Conservation (phyloP, 1,139 yeast species). For the Kodamaea ohmeri region DNA sequence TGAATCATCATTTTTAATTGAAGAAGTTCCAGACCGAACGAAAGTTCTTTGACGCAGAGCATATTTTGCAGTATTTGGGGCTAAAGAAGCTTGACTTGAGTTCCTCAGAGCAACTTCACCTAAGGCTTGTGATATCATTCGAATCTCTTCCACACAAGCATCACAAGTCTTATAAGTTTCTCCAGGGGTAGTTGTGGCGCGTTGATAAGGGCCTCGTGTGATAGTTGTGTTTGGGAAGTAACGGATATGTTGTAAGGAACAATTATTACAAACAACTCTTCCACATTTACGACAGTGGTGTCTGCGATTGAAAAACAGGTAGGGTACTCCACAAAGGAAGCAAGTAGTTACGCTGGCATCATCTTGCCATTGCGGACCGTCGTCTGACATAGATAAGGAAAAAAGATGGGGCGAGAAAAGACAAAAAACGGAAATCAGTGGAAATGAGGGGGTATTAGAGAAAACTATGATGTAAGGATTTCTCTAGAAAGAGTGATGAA, state of each 20-base stretch:
- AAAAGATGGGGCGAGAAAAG: neutral
- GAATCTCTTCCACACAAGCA: constrained; percentile 61
- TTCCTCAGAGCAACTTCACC: constrained; percentile 17
- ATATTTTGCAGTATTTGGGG: constrained; percentile 27
- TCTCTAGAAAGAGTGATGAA: too few species aligned
- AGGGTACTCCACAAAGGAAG: constrained; percentile 54
- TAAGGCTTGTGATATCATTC: constrained; percentile 52
- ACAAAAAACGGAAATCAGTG: too few species aligned
- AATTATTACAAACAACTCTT: constrained; percentile 64
- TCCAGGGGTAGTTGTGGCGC: constrained; percentile 22
- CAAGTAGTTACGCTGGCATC: constrained; percentile 65
- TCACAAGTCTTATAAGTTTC: constrained; percentile 64
- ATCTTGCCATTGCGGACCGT: constrained; percentile 61
- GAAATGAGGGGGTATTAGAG: too few species aligned
- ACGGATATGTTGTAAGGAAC: constrained; percentile 50
- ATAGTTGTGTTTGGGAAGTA: constrained; percentile 43
- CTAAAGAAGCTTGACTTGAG: constrained; percentile 11
- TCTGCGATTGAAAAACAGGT: constrained; percentile 69
- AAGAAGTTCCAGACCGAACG: constrained; percentile 30
- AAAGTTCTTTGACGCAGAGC: constrained; percentile 18
- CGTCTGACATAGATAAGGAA: constrained; percentile 5
- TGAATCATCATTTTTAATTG: constrained; percentile 20
- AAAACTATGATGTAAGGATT: neutral
- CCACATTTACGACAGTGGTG: constrained; percentile 95
- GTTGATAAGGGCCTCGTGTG: constrained; percentile 25